phyloP scores from a whole-genome alignment of 176 grass and related monocot genomes.

The Aegilops sharonensis region DNA sequence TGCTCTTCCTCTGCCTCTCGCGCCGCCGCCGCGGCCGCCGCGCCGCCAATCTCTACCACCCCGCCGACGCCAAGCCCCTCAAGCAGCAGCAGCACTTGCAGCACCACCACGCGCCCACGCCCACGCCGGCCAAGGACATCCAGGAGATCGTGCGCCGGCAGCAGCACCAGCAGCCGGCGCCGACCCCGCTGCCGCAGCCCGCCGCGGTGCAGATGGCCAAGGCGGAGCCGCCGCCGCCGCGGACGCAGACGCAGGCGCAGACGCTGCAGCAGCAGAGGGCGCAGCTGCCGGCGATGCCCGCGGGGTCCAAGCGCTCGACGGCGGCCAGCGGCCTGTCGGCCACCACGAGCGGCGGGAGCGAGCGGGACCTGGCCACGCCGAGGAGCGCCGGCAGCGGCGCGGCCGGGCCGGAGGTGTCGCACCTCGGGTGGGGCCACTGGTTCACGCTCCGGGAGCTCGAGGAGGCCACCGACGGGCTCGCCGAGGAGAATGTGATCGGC shows the following conservation, averaged over 20 bases:
- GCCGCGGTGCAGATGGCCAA: constrained; percentile 55
- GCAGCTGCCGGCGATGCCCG: constrained; percentile 34
- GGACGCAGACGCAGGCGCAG: neutral
- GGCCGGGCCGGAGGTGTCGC: constrained; percentile 69
- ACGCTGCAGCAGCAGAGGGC: constrained; percentile 10
- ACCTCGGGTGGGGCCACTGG: constrained; percentile 93
- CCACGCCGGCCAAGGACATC: constrained; percentile 82
- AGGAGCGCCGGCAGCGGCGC: constrained; percentile 37
- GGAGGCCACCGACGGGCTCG: constrained; percentile 67
- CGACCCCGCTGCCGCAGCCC: constrained; percentile 12
- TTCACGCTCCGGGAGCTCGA: constrained; percentile 92
- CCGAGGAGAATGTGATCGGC: constrained; percentile 94
- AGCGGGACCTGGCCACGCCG: constrained; percentile 28
- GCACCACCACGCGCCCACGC: constrained; percentile 27
- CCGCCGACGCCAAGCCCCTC: constrained; percentile 54
- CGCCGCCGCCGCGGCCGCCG: constrained; percentile 62
- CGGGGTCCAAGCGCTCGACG: constrained; percentile 36
- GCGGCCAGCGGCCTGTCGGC: constrained; percentile 41
- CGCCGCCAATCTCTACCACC: constrained; percentile 21
- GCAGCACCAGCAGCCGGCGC: constrained; percentile 25
- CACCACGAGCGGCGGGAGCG: constrained; percentile 77
- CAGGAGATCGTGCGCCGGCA: constrained; percentile 65
- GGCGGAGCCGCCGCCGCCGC: constrained; percentile 40
- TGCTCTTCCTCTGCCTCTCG: constrained; percentile 63
- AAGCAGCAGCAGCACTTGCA: constrained; percentile 53